Evolutionary conservation across 140 eudicot species (phyloP), one percentile per base, ranked within the genome.

Genomic region (Artemisia princeps): DNA sequence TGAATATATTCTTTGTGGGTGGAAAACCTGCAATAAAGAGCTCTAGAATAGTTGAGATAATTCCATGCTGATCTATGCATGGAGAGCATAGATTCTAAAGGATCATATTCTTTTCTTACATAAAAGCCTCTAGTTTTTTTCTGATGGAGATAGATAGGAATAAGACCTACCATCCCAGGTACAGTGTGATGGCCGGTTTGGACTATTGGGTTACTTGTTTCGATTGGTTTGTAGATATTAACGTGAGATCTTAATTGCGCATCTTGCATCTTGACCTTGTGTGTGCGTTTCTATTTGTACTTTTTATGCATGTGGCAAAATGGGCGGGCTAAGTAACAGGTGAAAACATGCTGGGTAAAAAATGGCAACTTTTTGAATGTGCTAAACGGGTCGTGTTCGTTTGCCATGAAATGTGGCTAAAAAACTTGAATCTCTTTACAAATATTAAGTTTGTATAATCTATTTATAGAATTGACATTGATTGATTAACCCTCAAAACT

Each of bases 1-100:
- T 30, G 80, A 62, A 76, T 76, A 76, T 75, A 75, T 76, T 76
- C 76, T 24, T 15, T 66, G 9, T 60, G 33, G 45, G 69, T 67
- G 78, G 78, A 74, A 72, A 72, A 22, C 66, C 45, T 1, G 16
- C 46, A 57, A 58, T 28, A 4, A 60, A 23, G 16, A 68, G 40
- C 62, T 57, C 37, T 37, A 0, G 48, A 69, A 69, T 70, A 28
- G 60, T 48, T 61, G 19, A 55, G 62, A 37, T 67, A 19, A 28
- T 20, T 60, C 11, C 49, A 24, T 28, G 49, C 23, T 44, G 44
- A 16, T 62, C 55, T 57, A 45, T 69, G 75, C 8, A 62, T 55
- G 76, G 9, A 75, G 2, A 69, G 80, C 44, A 63, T 76, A 63
- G 62, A 70, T 63, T 63, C 62, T 69, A 14, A n/a, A 69, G 75